Evolutionary conservation across 176 grass and related monocot species (phyloP), one percentile per base, ranked within the genome.

Genomic region (Thalia dealbata): DNA sequence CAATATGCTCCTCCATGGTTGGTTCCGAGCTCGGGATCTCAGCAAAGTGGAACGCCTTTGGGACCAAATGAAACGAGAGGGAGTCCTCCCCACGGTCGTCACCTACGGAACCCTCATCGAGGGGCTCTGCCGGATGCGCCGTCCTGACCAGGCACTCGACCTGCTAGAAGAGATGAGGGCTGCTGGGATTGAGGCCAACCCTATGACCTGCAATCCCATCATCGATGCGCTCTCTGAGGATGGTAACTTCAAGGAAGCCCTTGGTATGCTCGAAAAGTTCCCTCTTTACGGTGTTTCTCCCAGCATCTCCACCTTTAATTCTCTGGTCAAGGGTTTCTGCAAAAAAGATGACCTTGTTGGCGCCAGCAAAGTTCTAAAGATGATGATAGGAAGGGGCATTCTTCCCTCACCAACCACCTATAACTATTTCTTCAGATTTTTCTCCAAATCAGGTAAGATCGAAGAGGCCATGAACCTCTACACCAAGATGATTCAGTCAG

Each of bases 401-500:
- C 73, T 87, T n/a, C 91, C 91, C 0, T 88, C 88, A 0, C 64
- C 81, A 2, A 91, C 76, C 58, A 96, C 88, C 2, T 96, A 96
- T 78, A 91, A 91, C 58, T 91, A 96, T 46, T 91, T 96, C 76
- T 88, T 96, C 72, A 75, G 75, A 67, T 81, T 82, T 71, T 96
- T 88, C 54, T 67, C 85, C 66, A 91, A 72, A 69, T 84, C 71
- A 21, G 73, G 76, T 4, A 91, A 72, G 64, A 71, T 86, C 16
- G 85, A 96, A 56, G 73, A 84, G 72, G 91, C 80, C 24, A 96
- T 96, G 88, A 91, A 96, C 61, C 85, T 96, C 28, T 91, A 91
- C 42, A 86, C 6, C 25, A 96, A 96, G 83, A 96, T 96, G 85
- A 18, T 96, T 63, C 66, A 55, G 69, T 86, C 78, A 25, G 91